phyloP scores from a whole-genome alignment of 352 stramenopile genomes.

The Globisporangium polare region DNA sequence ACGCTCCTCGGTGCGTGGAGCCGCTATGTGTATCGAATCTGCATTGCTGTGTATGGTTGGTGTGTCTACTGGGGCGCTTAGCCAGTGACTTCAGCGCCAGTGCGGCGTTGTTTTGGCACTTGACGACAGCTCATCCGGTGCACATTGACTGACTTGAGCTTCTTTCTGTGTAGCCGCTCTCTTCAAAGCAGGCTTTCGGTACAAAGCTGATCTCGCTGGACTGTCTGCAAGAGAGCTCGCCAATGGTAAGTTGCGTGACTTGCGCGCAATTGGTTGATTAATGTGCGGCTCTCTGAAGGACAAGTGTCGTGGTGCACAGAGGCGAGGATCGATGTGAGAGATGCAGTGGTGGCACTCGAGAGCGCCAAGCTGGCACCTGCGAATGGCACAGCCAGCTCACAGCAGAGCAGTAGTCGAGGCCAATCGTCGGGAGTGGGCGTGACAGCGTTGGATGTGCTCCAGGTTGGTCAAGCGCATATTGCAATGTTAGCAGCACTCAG shows the following conservation, averaged over 20 bases:
- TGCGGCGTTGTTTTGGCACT: neutral
- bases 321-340: slow-evolving; percentile 32
- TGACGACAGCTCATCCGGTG: neutral
- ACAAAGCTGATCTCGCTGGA: slow-evolving; percentile 42
- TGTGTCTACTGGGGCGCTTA: neutral
- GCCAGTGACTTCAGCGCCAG: neutral
- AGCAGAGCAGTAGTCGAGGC: neutral
- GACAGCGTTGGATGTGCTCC: slow-evolving; percentile 41
- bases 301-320: slow-evolving; percentile 18
- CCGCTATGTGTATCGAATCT: neutral
- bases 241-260: slow-evolving; percentile 27
- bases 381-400: neutral
- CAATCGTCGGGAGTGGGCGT: slow-evolving; percentile 19
- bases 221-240: slow-evolving; percentile 53
- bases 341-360: slow-evolving; percentile 31
- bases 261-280: neutral
- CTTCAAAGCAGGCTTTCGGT: slow-evolving; percentile 58
- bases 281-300: neutral
- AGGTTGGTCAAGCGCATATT: slow-evolving; percentile 19
- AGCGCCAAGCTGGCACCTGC: slow-evolving; percentile 2
- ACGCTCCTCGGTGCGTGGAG: slow-evolving; percentile 42
- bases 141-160: neutral
- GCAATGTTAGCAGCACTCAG: neutral
- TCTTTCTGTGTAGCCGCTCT: slow-evolving; percentile 35
- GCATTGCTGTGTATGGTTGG: neutral